Conservation (phyloP, 2,329 filamentous ascomycete genomes). For the Aaosphaeria arxii region DNA sequence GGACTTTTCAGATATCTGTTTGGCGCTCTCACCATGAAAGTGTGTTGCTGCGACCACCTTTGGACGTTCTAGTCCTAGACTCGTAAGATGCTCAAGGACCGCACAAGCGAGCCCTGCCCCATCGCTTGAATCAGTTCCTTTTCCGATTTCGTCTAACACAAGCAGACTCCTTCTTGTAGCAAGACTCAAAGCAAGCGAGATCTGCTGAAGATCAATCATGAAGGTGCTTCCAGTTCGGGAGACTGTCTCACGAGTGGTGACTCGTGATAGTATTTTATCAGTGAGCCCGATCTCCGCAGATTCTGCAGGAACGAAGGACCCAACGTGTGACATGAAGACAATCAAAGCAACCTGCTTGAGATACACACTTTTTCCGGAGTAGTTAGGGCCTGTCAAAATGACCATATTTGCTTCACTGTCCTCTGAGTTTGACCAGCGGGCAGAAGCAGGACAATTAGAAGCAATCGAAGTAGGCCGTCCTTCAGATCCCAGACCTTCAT, state of each 20-base stretch:
- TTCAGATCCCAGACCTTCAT: slow-evolving; percentile 1
- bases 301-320: slow-evolving; percentile 81
- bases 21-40: slow-evolving; percentile 51
- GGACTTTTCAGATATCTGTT: too few species aligned
- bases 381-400: slow-evolving; percentile 88
- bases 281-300: slow-evolving; percentile 78
- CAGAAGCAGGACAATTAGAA: not conserved
- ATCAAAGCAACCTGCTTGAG: slow-evolving; percentile 90
- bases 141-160: slow-evolving; percentile 89
- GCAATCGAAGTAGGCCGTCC: not conserved
- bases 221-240: slow-evolving; percentile 64
- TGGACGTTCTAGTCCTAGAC: slow-evolving; percentile 47
- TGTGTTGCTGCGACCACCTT: slow-evolving; percentile 63
- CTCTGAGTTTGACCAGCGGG: slow-evolving; percentile 10
- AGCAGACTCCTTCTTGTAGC: slow-evolving; percentile 75
- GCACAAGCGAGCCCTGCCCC: slow-evolving; percentile 64
- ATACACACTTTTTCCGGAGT: slow-evolving; percentile 95
- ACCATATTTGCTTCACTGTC: slow-evolving; percentile 61
- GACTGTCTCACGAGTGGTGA: slow-evolving; percentile 70
- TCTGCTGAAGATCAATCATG: slow-evolving; percentile 84
- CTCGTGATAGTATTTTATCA: slow-evolving; percentile 86
- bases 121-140: slow-evolving; percentile 63
- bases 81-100: slow-evolving; percentile 57
- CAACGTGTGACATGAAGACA: slow-evolving; percentile 87
- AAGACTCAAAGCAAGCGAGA: slow-evolving; percentile 71